These are phyloP conservation scores for Lunularia cruciata DNA, from an alignment of 225 moss, liverwort and hornwort species.

Conservation along the genomic window DNA sequence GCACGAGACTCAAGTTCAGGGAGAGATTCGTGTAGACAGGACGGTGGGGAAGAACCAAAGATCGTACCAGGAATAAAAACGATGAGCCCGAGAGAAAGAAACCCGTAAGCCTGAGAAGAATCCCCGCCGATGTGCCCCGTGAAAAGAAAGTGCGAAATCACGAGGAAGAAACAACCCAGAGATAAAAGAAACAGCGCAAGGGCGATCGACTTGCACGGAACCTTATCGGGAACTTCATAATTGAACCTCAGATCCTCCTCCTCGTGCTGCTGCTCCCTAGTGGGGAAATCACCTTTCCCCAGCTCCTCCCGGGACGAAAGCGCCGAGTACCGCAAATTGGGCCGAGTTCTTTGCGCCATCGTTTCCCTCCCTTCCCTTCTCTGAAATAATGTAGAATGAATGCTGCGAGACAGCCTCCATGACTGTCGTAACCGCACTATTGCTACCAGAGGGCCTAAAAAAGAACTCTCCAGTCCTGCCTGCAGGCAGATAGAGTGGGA, in stretches of 20 bases:
- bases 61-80: constrained; percentile 36
- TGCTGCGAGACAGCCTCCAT: not conserved
- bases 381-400: not conserved
- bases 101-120: constrained; percentile 34
- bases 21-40: too few species aligned
- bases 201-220: constrained; percentile 37
- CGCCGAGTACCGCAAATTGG: constrained; percentile 25
- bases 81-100: constrained; percentile 35
- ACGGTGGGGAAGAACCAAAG: too few species aligned
- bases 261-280: not conserved
- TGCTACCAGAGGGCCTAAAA: not conserved
- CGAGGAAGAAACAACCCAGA: constrained; percentile 30
- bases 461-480: not conserved
- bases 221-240: constrained; percentile 29
- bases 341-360: constrained; percentile 21
- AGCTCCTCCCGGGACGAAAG: constrained; percentile 24
- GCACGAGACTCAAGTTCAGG: too few species aligned
- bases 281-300: not conserved
- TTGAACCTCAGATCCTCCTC: constrained; percentile 37
- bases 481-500: not conserved
- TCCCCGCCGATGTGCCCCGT: constrained; percentile 41
- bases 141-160: constrained; percentile 37
- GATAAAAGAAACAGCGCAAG: constrained; percentile 37
- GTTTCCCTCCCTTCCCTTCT: not conserved
- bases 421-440: constrained; percentile 2